These are phyloP conservation scores for Chloris gayana DNA, from an alignment of 176 grass and related monocot species.

Conservation along the genomic window DNA sequence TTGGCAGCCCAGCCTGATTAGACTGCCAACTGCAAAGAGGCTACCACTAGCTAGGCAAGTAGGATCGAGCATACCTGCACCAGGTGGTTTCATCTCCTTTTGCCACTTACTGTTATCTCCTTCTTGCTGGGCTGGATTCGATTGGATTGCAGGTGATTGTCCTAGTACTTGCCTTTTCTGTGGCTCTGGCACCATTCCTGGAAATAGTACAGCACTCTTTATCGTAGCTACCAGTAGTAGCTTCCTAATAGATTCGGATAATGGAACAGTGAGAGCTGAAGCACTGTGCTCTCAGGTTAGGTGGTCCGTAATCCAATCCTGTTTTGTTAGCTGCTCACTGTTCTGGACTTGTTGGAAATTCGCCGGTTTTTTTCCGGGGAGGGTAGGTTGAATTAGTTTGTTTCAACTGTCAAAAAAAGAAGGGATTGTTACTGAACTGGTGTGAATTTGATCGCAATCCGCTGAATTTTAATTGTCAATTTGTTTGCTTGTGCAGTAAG, in stretches of 20 bases:
- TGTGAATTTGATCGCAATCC: no score
- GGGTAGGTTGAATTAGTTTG: no score
- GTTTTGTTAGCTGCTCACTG: neutral
- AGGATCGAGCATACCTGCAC: neutral
- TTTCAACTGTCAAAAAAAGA: no score
- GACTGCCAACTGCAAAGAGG: neutral
- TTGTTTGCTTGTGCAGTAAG: neutral
- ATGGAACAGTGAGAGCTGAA: conserved; percentile 17
- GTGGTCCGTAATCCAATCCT: neutral
- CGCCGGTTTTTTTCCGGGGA: no score
- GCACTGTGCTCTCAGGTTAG: neutral
- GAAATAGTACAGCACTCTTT: no score
- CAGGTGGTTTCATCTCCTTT: conserved; percentile 19
- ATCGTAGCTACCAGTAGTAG: neutral
- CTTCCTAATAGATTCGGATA: conserved; percentile 9
- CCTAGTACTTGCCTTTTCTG: neutral
- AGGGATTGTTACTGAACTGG: no score
- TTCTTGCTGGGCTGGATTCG: neutral
- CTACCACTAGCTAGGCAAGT: neutral
- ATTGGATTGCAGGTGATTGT: neutral
- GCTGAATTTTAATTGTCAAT: neutral
- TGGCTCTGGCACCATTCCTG: neutral
- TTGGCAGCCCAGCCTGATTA: neutral
- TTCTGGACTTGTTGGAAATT: neutral
- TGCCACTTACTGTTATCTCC: neutral